Evolutionary conservation across 768 basidiomycete genomes (phyloP).

Genomic region (Leccinum olivaceopallidum): DNA sequence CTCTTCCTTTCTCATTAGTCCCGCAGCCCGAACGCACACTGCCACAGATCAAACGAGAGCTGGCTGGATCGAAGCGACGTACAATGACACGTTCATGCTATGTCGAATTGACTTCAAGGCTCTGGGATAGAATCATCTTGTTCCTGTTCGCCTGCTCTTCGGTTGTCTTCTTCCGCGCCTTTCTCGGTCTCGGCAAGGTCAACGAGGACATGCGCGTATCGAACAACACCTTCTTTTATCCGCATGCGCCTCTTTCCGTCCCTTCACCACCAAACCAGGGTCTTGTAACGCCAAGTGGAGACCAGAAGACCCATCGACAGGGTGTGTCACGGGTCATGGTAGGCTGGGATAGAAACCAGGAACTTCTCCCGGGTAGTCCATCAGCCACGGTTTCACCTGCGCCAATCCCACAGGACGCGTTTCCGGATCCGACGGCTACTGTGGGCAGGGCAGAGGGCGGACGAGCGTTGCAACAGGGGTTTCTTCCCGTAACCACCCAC

Average conservation of each 20-base stretch:
- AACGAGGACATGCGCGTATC: slow-evolving; percentile 1
- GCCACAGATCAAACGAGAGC: slow-evolving; percentile 1
- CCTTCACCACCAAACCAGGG: background rate
- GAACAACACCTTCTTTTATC: slow-evolving; percentile 2
- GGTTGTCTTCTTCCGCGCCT: slow-evolving; percentile 27
- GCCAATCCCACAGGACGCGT: slow-evolving; percentile 21
- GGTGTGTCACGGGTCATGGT: slow-evolving; percentile 9
- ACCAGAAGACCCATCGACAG: background rate
- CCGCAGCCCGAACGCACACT: too few relatives aligned
- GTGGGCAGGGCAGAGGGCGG: background rate
- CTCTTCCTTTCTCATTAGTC: too few relatives aligned
- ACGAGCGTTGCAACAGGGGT: background rate
- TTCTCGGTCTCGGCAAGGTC: slow-evolving; percentile 23
- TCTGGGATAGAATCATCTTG: slow-evolving; percentile 26
- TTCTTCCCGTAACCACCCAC: slow-evolving; percentile 1
- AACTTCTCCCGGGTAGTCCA: slow-evolving; percentile 11
- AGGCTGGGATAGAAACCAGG: slow-evolving; percentile 25
- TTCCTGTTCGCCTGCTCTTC: slow-evolving; percentile 26
- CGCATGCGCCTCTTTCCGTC: background rate
- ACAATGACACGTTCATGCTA: background rate
- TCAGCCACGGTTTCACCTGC: slow-evolving; percentile 4
- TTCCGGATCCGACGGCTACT: slow-evolving; percentile 23
- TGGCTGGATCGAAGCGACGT: background rate
- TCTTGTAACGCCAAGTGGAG: background rate
- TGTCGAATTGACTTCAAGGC: slow-evolving; percentile 10